Percentiles rank a stretch among this genome's conserved stretches.
Conservation (phyloP, 176 grass and related monocot species). For the Dactylis glomerata region DNA sequence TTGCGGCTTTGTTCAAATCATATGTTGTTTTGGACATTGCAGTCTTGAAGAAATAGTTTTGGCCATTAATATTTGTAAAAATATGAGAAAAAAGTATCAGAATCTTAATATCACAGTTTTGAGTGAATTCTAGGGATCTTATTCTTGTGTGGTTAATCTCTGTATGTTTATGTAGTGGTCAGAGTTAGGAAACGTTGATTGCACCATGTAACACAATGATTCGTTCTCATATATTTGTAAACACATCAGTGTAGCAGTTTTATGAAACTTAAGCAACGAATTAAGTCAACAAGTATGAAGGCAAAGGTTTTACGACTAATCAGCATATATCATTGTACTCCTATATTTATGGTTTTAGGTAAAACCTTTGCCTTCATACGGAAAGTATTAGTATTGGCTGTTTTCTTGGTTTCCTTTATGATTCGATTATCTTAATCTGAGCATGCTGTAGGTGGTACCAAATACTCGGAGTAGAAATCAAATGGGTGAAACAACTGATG, state of each 20-base stretch:
- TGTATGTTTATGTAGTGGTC: conserved; percentile 2
- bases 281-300: not conserved
- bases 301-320: not conserved
- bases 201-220: not conserved
- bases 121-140: not conserved
- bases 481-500: conserved; percentile 99
- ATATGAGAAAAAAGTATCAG: not conserved
- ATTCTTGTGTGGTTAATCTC: not conserved
- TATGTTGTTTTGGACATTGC: not conserved
- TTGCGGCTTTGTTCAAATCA: conserved; percentile 17
- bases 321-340: not conserved
- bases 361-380: conserved; percentile 5
- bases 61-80: not conserved
- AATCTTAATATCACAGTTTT: conserved; percentile 1
- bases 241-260: not conserved
- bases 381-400: not conserved
- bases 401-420: conserved; percentile 32
- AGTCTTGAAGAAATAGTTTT: conserved; percentile 2
- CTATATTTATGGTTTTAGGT: conserved; percentile 2
- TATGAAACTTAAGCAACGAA: conserved; percentile 2
- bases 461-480: conserved; percentile 98
- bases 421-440: conserved; percentile 22
- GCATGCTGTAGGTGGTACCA: conserved; percentile 72
- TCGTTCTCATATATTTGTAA: not conserved
- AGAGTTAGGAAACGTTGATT: not conserved